Conservation (phyloP, 805 yeast genomes). For the Ogataea paraovalis region DNA sequence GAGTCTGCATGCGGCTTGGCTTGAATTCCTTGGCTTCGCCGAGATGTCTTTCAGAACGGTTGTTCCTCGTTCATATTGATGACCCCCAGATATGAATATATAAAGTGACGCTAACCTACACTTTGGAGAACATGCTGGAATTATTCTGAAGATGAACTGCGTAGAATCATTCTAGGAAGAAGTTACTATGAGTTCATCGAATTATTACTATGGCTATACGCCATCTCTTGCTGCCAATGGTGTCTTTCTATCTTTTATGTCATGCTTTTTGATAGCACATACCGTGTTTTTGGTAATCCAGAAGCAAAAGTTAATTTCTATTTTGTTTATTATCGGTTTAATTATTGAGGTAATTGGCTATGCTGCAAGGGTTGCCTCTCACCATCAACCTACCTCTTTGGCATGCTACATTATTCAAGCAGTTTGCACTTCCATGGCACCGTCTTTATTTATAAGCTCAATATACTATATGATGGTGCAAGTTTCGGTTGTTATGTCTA, state of each 20-base stretch:
- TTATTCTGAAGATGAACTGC: too few species aligned
- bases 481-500: slow-evolving; percentile 57
- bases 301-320: slow-evolving; percentile 66
- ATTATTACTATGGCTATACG: slow-evolving; percentile 36
- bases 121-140: too few species aligned
- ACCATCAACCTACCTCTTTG: slow-evolving; percentile 30
- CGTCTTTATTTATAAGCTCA: slow-evolving; percentile 84
- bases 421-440: slow-evolving; percentile 68
- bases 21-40: too few species aligned
- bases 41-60: too few species aligned
- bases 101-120: too few species aligned
- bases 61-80: too few species aligned
- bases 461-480: slow-evolving; percentile 69
- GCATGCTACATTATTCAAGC: slow-evolving; percentile 58
- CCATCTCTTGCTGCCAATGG: slow-evolving; percentile 58
- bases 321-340: slow-evolving; percentile 51
- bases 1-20: too few species aligned
- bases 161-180: too few species aligned
- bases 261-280: slow-evolving; percentile 37
- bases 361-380: slow-evolving; percentile 50
- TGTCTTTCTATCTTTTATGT: slow-evolving; percentile 53
- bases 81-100: too few species aligned
- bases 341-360: slow-evolving; percentile 67
- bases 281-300: too few species aligned
- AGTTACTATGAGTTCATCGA: background rate